These are phyloP conservation scores for Danielia oregonensis DNA, from an alignment of 805 yeast genomes.

Conservation along the genomic window DNA sequence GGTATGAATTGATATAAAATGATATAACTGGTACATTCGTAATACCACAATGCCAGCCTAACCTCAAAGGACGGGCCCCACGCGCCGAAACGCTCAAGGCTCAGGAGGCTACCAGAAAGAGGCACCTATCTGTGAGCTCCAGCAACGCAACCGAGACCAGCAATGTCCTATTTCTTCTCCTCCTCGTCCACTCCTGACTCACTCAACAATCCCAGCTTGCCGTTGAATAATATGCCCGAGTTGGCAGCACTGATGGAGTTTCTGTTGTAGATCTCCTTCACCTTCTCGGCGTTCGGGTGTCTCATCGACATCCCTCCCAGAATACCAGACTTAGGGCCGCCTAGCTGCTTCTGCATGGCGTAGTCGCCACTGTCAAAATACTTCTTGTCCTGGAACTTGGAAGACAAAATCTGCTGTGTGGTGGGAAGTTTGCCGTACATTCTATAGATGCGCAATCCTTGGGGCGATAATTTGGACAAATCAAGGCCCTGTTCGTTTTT, in stretches of 20 bases:
- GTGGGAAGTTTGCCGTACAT: constrained; percentile 86
- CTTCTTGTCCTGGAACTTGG: constrained; percentile 81
- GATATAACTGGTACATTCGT: too few relatives aligned
- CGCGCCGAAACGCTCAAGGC: too few relatives aligned
- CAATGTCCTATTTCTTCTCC: constrained; percentile 2
- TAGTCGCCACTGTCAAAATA: constrained; percentile 94
- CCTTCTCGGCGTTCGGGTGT: constrained; percentile 55
- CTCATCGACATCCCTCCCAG: constrained; percentile 36
- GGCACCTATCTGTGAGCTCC: too few relatives aligned
- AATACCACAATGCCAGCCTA: too few relatives aligned
- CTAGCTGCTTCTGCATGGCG: constrained; percentile 62
- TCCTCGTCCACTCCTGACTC: constrained; percentile 37
- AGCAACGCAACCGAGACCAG: too few relatives aligned
- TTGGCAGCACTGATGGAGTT: constrained; percentile 52
- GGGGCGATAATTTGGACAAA: constrained; percentile 60
- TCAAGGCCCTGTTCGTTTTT: constrained; percentile 46
- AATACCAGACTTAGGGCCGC: constrained; percentile 26
- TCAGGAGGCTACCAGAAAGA: too few relatives aligned
- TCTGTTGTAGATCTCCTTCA: constrained; percentile 53
- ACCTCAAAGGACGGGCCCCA: too few relatives aligned
- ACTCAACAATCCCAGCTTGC: constrained; percentile 53
- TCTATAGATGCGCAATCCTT: constrained; percentile 72
- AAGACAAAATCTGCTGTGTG: constrained; percentile 67
- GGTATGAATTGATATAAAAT: too few relatives aligned
- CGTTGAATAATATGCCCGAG: constrained; percentile 41